phyloP scores from a whole-genome alignment of 2,329 filamentous ascomycete genomes.

The Alternaria atra region DNA sequence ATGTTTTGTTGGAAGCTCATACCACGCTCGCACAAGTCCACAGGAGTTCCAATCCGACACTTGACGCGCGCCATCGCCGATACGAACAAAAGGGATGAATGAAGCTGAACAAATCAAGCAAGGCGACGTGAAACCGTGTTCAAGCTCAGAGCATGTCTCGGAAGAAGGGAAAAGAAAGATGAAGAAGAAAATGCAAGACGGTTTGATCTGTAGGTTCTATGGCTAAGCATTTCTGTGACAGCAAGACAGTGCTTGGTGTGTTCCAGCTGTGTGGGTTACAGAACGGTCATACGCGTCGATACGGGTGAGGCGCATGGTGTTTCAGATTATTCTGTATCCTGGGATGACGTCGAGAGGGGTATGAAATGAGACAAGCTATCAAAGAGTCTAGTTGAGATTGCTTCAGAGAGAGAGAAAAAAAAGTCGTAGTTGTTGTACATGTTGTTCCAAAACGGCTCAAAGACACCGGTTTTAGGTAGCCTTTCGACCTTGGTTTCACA shows the following conservation, averaged over 20 bases:
- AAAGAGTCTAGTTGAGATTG: not conserved
- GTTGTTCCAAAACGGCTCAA: constrained; percentile 1
- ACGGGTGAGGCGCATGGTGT: constrained; percentile 2
- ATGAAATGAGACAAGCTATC: not conserved
- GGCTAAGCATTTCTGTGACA: constrained; percentile 6
- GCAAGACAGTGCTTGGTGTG: constrained; percentile 4
- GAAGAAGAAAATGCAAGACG: not conserved
- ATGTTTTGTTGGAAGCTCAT: not conserved
- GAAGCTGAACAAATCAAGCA: not conserved
- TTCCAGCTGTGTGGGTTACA: constrained; percentile 2
- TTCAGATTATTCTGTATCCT: not conserved
- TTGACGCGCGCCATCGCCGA: not conserved
- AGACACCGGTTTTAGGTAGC: not conserved
- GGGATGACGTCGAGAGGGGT: not conserved
- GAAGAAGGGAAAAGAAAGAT: not conserved
- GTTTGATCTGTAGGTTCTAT: not conserved
- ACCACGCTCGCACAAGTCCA: not conserved
- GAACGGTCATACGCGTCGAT: not conserved
- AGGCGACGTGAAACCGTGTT: not conserved
- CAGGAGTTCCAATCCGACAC: not conserved
- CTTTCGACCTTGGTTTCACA: not conserved
- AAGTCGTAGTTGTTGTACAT: constrained; percentile 8
- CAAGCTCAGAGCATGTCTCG: not conserved
- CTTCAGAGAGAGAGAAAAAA: not conserved
- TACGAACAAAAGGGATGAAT: not conserved